Percentiles rank a stretch among this genome's conserved stretches.
Evolutionary conservation across 2,329 filamentous ascomycete species (phyloP).

Genomic region (Hyphodiscus sp.): DNA sequence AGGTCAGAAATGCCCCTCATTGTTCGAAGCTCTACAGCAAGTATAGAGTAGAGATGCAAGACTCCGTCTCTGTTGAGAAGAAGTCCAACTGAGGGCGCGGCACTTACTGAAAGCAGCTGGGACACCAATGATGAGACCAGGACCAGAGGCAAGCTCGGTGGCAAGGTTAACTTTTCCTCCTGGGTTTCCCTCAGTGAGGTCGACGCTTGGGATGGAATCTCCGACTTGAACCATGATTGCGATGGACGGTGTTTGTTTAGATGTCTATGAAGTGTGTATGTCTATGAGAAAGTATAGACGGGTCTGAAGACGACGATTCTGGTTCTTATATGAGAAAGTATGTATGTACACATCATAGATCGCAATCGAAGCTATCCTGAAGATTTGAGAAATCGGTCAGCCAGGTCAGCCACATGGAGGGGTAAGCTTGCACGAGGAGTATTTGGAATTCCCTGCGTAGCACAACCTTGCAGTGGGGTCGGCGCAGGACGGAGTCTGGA

Average conservation of each 20-base stretch:
- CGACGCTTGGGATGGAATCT: conserved; percentile 69
- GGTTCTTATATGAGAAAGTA: not conserved
- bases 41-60: not conserved
- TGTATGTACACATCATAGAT: no score
- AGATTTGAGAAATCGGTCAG: not conserved
- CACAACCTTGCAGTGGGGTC: not conserved
- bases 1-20: not conserved
- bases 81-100: not conserved
- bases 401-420: not conserved
- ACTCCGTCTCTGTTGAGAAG: not conserved
- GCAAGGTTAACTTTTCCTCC: conserved; percentile 81
- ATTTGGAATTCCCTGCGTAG: not conserved
- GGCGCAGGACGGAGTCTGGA: no score
- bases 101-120: conserved; percentile 66
- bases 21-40: not conserved
- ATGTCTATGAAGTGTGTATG: no score
- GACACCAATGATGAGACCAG: conserved; percentile 78
- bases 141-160: conserved; percentile 63
- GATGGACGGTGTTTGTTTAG: not conserved
- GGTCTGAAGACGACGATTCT: not conserved
- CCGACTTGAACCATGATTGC: conserved; percentile 56
- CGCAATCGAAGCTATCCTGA: not conserved
- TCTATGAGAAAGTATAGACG: no score
- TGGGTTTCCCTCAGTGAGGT: conserved; percentile 74
- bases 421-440: not conserved